These are phyloP conservation scores for Melaleuca quinquenervia DNA, from an alignment of 345 rosid genomes.

Conservation along the genomic window DNA sequence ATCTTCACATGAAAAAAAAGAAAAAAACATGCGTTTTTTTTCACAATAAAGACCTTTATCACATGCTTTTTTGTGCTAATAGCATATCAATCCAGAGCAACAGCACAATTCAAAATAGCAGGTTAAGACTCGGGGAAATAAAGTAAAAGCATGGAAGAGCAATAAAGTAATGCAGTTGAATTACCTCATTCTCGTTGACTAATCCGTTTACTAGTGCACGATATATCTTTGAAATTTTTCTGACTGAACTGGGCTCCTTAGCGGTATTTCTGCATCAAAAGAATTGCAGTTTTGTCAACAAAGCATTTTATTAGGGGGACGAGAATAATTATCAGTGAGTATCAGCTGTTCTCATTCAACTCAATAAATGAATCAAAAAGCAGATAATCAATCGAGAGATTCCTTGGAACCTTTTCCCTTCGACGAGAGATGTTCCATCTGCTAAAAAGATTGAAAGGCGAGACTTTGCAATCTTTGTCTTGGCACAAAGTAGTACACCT, in stretches of 20 bases:
- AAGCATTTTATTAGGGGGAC: neutral
- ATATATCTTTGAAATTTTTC: slow-evolving; percentile 67
- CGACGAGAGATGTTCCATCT: slow-evolving; percentile 62
- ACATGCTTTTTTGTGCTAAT: neutral
- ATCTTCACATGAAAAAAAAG: neutral
- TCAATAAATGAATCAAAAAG: neutral
- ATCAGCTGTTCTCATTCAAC: neutral
- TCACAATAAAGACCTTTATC: neutral
- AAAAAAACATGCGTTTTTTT: neutral
- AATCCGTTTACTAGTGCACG: slow-evolving; percentile 66
- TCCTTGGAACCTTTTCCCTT: slow-evolving; percentile 30
- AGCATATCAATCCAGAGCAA: neutral
- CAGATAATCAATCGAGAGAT: neutral
- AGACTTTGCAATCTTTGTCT: slow-evolving; percentile 75
- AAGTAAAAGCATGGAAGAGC: neutral
- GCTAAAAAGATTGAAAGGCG: slow-evolving; percentile 70
- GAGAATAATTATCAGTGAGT: neutral
- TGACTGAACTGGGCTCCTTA: slow-evolving; percentile 13
- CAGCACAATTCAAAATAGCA: neutral
- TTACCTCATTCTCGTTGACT: slow-evolving; percentile 56
- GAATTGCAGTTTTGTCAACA: neutral
- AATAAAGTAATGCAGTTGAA: neutral
- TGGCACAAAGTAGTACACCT: slow-evolving; percentile 91
- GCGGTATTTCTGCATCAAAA: slow-evolving; percentile 3
- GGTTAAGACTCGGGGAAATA: neutral